Base-by-base conservation (phyloP, 768 basidiomycete species). In the Tricholoma saponaceum region DNA sequence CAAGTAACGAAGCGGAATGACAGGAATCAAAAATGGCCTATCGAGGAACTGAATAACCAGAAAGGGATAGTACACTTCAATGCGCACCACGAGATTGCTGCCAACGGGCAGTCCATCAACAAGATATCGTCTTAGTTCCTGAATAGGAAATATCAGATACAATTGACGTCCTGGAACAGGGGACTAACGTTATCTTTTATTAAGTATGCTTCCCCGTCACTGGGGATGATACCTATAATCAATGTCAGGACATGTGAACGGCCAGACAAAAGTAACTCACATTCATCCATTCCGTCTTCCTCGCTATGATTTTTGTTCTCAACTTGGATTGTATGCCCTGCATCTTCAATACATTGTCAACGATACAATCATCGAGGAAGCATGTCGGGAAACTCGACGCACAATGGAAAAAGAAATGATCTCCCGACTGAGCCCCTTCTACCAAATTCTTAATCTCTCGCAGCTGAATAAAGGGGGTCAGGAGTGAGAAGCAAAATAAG, bases 381-480 rank as follows among this genome's bases (percentile, higher is more conserved):
- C 14, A 4, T 5, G 33, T 26, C 13, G 22, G 41, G 20, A 8
- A 41, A 41, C 14, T 18, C 10, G 10, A 66, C 78, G 56, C 54
- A 85, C 83, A 86, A 44, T 83, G 82, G 56, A 86, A 83, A 58
- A 84, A 81, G 60, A 83, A 80, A 1, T 66, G 76, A 58, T 85
- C 84, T 0, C 79, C 79, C 3, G 76, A 59, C 16, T 72, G 66
- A 8, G 77, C 78, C 33, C 67, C 79, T 28, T 67, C 59, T 0
- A 83, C 79, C 6, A 86, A 69, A 2, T 71, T 70, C 0, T 69
- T 58, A 52, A 84, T 78, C 33, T 79, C 76, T 8, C 61, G 62
- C 20, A 74, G 62, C 82, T 84, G 57, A 46, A 35, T 9, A n/a
- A 30, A n/a, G 33, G 20, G 4, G 25, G 35, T 53, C 20, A 10